phyloP scores from a whole-genome alignment of 192 early-diverging fungal genomes.

The Coemansia sp. region DNA sequence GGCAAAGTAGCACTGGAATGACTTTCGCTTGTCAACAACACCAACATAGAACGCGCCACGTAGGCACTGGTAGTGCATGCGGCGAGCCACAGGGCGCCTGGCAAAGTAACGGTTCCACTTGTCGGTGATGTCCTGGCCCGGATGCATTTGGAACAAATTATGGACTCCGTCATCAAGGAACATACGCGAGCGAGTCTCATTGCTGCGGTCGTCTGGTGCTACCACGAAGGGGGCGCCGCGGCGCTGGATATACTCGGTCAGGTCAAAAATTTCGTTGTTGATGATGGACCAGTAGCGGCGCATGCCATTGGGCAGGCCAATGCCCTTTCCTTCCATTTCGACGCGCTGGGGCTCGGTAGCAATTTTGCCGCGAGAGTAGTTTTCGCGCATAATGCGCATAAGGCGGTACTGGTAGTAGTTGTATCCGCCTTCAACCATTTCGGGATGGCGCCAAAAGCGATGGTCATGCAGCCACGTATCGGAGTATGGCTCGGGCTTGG shows the following conservation, averaged over 20 bases:
- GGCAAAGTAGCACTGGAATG: slow-evolving; percentile 73
- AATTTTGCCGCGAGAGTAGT: slow-evolving; percentile 66
- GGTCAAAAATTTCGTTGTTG: slow-evolving; percentile 68
- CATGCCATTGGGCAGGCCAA: slow-evolving; percentile 39
- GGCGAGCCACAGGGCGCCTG: slow-evolving; percentile 36
- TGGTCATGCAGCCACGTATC: slow-evolving; percentile 71
- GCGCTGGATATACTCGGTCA: slow-evolving; percentile 64
- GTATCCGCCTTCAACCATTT: slow-evolving; percentile 47
- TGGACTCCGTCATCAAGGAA: slow-evolving; percentile 65
- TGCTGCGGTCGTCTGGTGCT: slow-evolving; percentile 44
- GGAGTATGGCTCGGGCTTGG: slow-evolving; percentile 55
- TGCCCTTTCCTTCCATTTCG: slow-evolving; percentile 54
- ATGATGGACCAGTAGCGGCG: slow-evolving; percentile 63
- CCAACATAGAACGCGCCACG: slow-evolving; percentile 81
- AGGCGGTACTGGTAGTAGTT: slow-evolving; percentile 69
- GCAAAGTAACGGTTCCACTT: slow-evolving; percentile 59
- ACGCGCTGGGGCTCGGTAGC: slow-evolving; percentile 61
- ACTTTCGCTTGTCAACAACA: slow-evolving; percentile 77
- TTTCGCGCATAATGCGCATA: slow-evolving; percentile 60
- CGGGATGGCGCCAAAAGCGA: slow-evolving; percentile 56
- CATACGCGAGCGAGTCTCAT: slow-evolving; percentile 46
- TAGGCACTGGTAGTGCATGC: slow-evolving; percentile 68
- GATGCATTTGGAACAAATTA: slow-evolving; percentile 62
- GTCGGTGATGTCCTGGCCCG: slow-evolving; percentile 63
- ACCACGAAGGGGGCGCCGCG: slow-evolving; percentile 52